These are phyloP conservation scores for Ilyonectria sp. DNA, from an alignment of 2,329 filamentous ascomycete species.

Conservation along the genomic window DNA sequence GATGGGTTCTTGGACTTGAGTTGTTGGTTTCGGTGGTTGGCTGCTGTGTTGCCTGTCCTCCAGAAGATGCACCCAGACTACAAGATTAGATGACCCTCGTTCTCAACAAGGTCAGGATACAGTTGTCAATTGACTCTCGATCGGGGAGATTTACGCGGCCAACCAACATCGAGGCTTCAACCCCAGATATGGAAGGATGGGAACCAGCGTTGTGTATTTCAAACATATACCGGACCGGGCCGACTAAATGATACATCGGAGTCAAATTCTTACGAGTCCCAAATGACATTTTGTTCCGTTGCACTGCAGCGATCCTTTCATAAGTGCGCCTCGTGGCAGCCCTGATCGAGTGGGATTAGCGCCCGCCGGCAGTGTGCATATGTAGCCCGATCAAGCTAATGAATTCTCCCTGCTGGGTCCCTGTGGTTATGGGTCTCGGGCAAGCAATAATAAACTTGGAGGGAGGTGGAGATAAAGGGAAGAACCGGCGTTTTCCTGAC, in stretches of 20 bases:
- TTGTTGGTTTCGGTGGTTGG: too few species aligned
- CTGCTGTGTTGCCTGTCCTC: too few species aligned
- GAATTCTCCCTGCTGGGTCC: not conserved
- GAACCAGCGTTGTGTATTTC: not conserved
- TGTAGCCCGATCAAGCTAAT: slow-evolving; percentile 1
- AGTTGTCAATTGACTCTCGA: not conserved
- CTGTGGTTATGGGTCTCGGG: not conserved
- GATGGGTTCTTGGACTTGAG: too few species aligned
- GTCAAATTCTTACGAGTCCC: not conserved
- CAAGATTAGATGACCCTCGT: too few species aligned
- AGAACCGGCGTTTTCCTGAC: not conserved
- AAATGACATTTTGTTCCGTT: not conserved
- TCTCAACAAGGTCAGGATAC: not conserved
- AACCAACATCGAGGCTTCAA: not conserved
- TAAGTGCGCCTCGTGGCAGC: slow-evolving; percentile 8
- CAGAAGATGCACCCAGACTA: too few species aligned
- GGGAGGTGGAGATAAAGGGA: not conserved
- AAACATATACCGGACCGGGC: not conserved
- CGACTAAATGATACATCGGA: too few species aligned
- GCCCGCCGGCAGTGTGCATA: slow-evolving; percentile 1
- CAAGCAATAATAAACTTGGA: not conserved
- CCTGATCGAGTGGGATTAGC: not conserved
- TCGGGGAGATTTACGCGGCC: not conserved
- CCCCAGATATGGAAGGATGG: not conserved
- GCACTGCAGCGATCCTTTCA: slow-evolving; percentile 1